Evolutionary conservation across 257 asterid species (phyloP).

Genomic region (Gynochthodes officinalis): DNA sequence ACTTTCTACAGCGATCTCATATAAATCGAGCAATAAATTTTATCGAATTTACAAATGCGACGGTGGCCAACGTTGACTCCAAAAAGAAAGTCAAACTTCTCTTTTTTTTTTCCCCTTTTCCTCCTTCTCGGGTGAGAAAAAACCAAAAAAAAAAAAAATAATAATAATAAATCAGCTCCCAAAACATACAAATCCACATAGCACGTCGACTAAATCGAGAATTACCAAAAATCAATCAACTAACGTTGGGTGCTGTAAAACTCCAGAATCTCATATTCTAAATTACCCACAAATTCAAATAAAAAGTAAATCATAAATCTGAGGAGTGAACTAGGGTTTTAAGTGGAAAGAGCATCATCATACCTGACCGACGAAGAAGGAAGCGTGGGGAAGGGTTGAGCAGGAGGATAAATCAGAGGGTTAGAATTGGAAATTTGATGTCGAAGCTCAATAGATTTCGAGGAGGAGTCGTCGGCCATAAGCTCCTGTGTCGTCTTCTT

Average conservation of each 20-base stretch:
- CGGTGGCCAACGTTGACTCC: background rate
- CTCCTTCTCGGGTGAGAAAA: too few species aligned
- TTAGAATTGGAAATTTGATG: slow-evolving; percentile 23
- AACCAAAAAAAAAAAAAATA: too few species aligned
- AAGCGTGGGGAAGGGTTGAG: slow-evolving; percentile 14
- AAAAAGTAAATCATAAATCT: background rate
- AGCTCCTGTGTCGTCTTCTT: slow-evolving; percentile 34
- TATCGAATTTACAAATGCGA: too few species aligned
- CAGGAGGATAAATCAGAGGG: slow-evolving; percentile 11
- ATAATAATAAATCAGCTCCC: too few species aligned
- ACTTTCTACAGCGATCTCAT: too few species aligned
- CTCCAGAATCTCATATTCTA: background rate
- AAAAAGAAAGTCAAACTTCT: background rate
- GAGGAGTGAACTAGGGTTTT: background rate
- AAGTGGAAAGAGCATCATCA: background rate
- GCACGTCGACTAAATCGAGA: background rate
- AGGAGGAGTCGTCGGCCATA: slow-evolving; percentile 56
- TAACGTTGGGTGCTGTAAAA: too few species aligned
- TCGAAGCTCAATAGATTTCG: slow-evolving; percentile 10
- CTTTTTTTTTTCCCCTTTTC: too few species aligned
- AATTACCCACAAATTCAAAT: background rate
- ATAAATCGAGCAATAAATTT: too few species aligned
- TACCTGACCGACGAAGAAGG: slow-evolving; percentile 17
- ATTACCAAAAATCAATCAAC: background rate
- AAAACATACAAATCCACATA: too few species aligned